Conservation (phyloP, 345 rosid genomes). For the Schrenkiella parvula region DNA sequence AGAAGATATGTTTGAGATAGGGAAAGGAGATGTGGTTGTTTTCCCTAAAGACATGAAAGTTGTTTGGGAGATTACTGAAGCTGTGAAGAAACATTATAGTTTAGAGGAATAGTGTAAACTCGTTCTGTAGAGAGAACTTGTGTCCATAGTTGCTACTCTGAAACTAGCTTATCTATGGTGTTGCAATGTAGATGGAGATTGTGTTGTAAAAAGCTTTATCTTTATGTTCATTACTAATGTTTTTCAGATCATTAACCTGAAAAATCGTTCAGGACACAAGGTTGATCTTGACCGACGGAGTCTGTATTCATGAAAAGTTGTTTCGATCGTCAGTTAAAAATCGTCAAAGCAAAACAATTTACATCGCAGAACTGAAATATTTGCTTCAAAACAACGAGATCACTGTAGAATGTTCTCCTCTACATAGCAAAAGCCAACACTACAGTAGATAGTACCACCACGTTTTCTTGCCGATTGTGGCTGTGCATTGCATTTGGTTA, state of each 20-base stretch:
- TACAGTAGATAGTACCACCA: too few species aligned
- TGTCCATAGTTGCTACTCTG: not conserved
- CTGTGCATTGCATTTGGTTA: too few species aligned
- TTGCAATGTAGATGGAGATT: not conserved
- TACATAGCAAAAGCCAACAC: too few species aligned
- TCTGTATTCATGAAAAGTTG: too few species aligned
- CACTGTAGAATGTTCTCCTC: too few species aligned
- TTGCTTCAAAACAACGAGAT: not conserved
- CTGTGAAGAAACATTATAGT: conserved; percentile 25
- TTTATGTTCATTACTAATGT: not conserved
- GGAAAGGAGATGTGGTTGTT: conserved; percentile 22
- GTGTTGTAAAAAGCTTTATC: not conserved
- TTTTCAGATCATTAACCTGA: too few species aligned
- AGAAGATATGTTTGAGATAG: conserved; percentile 25
- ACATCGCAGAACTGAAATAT: too few species aligned
- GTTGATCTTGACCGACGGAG: too few species aligned
- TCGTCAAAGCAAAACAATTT: too few species aligned
- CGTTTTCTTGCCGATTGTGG: too few species aligned
- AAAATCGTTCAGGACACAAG: too few species aligned
- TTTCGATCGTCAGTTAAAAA: too few species aligned
- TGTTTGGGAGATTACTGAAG: conserved; percentile 3
- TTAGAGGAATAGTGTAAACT: not conserved
- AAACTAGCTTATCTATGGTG: not conserved
- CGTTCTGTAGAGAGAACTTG: not conserved
- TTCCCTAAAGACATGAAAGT: conserved; percentile 24